Evolutionary conservation across 495 filamentous ascomycete species (phyloP).

Genomic region (Neurospora intermedia): DNA sequence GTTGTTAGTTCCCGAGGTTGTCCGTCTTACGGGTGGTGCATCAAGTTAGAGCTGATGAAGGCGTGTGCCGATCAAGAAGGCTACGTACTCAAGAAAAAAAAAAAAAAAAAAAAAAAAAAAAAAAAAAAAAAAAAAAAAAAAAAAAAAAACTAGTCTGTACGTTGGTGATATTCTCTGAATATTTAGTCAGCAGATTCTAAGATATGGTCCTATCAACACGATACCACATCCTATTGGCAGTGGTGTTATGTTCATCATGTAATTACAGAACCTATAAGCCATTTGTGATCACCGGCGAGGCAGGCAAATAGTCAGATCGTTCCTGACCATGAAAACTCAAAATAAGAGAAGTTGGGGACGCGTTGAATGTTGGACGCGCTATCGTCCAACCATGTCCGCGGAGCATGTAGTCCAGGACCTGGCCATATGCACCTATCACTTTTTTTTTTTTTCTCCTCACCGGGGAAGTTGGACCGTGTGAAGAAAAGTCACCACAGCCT

Average conservation of each 20-base stretch:
- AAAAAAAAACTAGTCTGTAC: neutral
- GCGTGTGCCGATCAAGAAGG: constrained; percentile 11
- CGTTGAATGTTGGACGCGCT: neutral
- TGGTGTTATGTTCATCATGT: neutral
- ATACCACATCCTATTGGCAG: neutral
- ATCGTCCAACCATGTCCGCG: neutral
- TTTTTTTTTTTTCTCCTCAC: neutral
- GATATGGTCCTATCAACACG: neutral
- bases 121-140: too few relatives aligned
- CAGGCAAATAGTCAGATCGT: neutral
- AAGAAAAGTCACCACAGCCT: neutral
- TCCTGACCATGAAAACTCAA: neutral
- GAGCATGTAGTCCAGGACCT: neutral
- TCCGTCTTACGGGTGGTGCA: neutral
- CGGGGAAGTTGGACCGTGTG: neutral
- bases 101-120: neutral
- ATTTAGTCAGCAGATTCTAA: neutral
- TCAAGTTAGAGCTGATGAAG: neutral
- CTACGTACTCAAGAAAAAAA: neutral
- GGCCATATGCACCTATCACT: neutral
- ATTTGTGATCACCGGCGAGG: neutral
- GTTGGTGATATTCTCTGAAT: neutral
- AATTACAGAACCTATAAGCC: constrained; percentile 3
- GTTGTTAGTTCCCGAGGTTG: neutral
- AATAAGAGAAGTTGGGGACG: neutral